Conservation (phyloP, 345 rosid genomes). For the Brassica rapa region DNA sequence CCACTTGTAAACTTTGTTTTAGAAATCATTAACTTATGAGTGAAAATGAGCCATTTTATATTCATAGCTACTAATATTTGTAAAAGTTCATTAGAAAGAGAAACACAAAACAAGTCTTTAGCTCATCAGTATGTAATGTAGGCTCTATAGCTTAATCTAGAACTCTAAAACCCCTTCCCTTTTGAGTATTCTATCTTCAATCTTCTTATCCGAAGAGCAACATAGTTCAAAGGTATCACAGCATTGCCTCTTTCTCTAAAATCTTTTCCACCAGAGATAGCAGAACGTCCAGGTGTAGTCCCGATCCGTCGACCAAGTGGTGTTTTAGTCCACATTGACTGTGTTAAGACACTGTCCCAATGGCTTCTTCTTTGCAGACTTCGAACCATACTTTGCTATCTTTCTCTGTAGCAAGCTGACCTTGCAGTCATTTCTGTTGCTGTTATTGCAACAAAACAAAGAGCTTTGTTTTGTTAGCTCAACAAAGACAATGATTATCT, state of each 20-base stretch:
- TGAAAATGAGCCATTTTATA: constrained; percentile 12
- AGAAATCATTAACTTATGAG: background rate
- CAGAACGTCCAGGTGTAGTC: constrained; percentile 7
- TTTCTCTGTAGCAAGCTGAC: constrained; percentile 72
- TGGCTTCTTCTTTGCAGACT: constrained; percentile 70
- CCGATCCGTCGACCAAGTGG: constrained; percentile 41
- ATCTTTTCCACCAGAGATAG: constrained; percentile 51
- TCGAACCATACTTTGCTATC: constrained; percentile 72
- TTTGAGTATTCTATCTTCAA: constrained; percentile 32
- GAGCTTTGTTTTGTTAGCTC: constrained; percentile 13
- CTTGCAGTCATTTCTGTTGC: constrained; percentile 85
- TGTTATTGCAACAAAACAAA: constrained; percentile 23
- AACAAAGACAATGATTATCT: background rate
- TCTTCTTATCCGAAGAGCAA: constrained; percentile 75
- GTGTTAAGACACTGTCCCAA: constrained; percentile 61
- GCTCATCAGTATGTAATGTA: background rate
- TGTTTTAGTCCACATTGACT: constrained; percentile 59
- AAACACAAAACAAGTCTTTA: background rate
- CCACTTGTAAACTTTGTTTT: constrained; percentile 37
- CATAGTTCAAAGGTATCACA: constrained; percentile 66
- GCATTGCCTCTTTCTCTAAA: constrained; percentile 51
- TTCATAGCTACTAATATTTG: constrained; percentile 12
- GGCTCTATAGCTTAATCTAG: background rate
- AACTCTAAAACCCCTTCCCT: background rate
- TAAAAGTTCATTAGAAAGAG: background rate